Conservation (phyloP, 257 asterid genomes). For the Solanum piurae region DNA sequence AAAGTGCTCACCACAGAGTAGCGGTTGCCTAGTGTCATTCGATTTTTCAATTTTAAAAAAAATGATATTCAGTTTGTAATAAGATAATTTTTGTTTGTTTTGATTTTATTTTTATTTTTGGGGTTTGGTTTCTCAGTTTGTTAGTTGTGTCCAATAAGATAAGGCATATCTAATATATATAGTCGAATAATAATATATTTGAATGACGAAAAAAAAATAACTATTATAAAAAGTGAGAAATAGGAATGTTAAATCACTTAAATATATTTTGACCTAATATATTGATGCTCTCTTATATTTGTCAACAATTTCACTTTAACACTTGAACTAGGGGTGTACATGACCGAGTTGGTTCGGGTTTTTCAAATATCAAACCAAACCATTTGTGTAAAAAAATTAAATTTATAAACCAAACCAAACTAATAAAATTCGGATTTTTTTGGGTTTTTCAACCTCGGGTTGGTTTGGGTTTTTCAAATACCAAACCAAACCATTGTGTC, state of each 20-base stretch:
- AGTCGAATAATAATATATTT: background rate
- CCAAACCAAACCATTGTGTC: no score
- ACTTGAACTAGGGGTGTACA: no score
- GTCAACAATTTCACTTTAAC: background rate
- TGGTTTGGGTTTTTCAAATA: no score
- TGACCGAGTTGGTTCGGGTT: no score
- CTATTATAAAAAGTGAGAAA: background rate
- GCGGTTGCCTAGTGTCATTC: accelerated
- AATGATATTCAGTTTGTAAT: background rate
- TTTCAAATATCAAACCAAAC: no score
- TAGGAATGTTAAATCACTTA: background rate
- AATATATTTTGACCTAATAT: background rate
- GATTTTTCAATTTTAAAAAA: background rate
- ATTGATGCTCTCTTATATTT: background rate
- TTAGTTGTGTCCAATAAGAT: background rate
- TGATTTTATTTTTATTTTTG: no score
- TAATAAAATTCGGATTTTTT: no score
- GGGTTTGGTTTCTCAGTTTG: background rate
- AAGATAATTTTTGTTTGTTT: background rate
- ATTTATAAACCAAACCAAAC: no score
- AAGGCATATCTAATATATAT: background rate
- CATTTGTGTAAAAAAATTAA: no score
- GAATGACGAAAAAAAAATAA: background rate
- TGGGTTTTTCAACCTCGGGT: no score
- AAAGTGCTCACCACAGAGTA: no score